These are phyloP conservation scores for Amaranthus cruentus DNA, from an alignment of 148 eudicot genomes.

Conservation along the genomic window DNA sequence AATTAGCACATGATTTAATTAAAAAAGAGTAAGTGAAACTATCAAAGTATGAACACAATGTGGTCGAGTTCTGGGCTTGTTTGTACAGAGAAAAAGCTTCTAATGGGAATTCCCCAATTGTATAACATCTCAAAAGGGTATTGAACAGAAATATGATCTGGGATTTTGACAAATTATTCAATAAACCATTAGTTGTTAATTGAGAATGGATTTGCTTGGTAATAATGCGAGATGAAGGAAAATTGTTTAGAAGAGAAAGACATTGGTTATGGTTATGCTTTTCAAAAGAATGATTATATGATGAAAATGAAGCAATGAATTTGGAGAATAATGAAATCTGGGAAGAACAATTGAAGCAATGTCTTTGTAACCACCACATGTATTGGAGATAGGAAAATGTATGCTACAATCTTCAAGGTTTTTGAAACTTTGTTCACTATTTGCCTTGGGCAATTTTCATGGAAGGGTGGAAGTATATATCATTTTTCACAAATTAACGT, in stretches of 20 bases:
- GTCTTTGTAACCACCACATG: conserved; percentile 20
- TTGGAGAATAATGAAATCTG: conserved; percentile 6
- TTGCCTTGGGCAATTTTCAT: neutral
- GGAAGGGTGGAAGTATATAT: neutral
- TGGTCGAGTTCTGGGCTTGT: conserved; percentile 22
- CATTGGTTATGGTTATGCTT: conserved; percentile 16
- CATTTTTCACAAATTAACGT: neutral
- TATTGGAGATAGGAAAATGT: neutral
- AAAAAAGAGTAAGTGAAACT: conserved; percentile 61
- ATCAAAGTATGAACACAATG: conserved; percentile 27
- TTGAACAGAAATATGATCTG: conserved; percentile 30
- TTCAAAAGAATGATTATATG: conserved; percentile 2
- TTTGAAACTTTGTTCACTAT: neutral
- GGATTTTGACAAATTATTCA: conserved; percentile 13
- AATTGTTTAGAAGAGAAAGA: conserved; percentile 29
- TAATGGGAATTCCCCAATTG: conserved; percentile 38
- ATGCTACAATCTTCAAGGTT: neutral
- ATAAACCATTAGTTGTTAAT: conserved; percentile 24
- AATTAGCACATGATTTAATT: conserved; percentile 44
- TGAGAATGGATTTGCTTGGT: conserved; percentile 56
- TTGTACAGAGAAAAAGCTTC: conserved; percentile 49
- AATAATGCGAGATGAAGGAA: conserved; percentile 26
- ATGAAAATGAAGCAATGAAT: conserved; percentile 5
- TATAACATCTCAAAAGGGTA: conserved; percentile 45
- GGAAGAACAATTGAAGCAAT: neutral